phyloP scores from a whole-genome alignment of 163 green algal genomes.

The Scenedesmus sp. region DNA sequence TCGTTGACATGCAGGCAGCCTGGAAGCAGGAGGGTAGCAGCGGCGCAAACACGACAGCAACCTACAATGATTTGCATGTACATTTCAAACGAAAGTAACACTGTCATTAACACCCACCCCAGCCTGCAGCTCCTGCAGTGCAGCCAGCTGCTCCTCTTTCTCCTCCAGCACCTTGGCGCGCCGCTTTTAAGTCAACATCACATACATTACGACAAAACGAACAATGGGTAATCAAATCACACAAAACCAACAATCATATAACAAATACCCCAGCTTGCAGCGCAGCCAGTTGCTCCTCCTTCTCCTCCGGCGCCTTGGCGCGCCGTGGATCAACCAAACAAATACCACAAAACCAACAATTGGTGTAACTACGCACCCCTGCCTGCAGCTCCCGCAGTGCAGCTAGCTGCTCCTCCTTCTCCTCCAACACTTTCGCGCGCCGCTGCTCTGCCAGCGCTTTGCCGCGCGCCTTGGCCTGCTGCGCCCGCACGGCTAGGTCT shows the following conservation, averaged over 20 bases:
- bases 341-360: neutral
- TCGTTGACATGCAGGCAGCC: neutral
- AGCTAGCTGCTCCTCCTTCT: conserved; percentile 43
- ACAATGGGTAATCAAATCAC: too few species aligned
- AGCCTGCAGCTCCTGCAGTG: neutral
- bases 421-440: conserved; percentile 19
- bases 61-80: neutral
- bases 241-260: too few species aligned
- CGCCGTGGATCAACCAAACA: neutral
- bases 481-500: conserved; percentile 2
- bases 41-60: neutral
- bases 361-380: neutral
- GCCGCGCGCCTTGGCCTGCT: neutral
- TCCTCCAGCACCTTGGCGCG: neutral
- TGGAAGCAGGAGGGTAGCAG: neutral
- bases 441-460: conserved; percentile 24
- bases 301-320: too few species aligned
- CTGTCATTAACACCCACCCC: neutral
- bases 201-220: too few species aligned
- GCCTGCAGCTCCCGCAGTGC: conserved; percentile 30
- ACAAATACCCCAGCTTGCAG: neutral
- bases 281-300: neutral
- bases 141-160: neutral
- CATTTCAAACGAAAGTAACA: too few species aligned
- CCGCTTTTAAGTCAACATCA: neutral